A percentile compares a stretch with the other conserved stretches of the same genome.
Evolutionary conservation across 1,139 yeast species (phyloP).

Genomic region (Schwanniomyces etchellsii): DNA sequence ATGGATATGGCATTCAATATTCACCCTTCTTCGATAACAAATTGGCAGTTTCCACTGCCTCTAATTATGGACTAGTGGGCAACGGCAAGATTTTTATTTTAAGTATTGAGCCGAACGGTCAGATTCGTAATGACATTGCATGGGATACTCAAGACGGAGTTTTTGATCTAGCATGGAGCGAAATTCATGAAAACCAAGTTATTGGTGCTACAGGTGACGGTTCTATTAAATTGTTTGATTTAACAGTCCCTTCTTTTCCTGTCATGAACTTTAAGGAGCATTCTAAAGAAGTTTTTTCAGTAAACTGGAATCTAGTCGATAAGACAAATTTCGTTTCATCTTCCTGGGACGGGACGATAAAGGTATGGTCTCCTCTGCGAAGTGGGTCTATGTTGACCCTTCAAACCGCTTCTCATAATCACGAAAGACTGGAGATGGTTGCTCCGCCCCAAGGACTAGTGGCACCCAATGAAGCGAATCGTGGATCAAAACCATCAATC

Average conservation of each 20-base stretch:
- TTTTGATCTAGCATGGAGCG: constrained; percentile 88
- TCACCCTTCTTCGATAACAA: constrained; percentile 90
- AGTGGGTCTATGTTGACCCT: constrained; percentile 57
- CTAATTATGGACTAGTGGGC: constrained; percentile 92
- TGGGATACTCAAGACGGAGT: constrained; percentile 94
- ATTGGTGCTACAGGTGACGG: constrained; percentile 90
- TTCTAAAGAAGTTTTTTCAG: constrained; percentile 76
- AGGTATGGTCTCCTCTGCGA: constrained; percentile 64
- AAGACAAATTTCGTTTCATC: constrained; percentile 68
- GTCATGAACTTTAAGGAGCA: constrained; percentile 77
- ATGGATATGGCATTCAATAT: constrained; percentile 84
- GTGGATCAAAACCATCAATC: constrained; percentile 10
- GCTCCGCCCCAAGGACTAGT: constrained; percentile 31
- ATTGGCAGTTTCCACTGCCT: constrained; percentile 83
- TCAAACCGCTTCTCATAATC: constrained; percentile 21
- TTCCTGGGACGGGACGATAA: constrained; percentile 91
- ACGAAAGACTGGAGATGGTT: constrained; percentile 11
- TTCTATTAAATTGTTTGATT: constrained; percentile 73
- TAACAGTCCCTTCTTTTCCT: constrained; percentile 62
- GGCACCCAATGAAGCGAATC: constrained; percentile 17
- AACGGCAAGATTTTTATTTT: constrained; percentile 77
- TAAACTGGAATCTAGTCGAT: constrained; percentile 82
- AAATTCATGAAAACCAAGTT: constrained; percentile 80
- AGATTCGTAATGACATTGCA: constrained; percentile 45
- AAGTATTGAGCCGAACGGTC: constrained; percentile 63